Evolutionary conservation across 1,284 basidiomycete species (phyloP).

Genomic region (Porogramme epimiltina): DNA sequence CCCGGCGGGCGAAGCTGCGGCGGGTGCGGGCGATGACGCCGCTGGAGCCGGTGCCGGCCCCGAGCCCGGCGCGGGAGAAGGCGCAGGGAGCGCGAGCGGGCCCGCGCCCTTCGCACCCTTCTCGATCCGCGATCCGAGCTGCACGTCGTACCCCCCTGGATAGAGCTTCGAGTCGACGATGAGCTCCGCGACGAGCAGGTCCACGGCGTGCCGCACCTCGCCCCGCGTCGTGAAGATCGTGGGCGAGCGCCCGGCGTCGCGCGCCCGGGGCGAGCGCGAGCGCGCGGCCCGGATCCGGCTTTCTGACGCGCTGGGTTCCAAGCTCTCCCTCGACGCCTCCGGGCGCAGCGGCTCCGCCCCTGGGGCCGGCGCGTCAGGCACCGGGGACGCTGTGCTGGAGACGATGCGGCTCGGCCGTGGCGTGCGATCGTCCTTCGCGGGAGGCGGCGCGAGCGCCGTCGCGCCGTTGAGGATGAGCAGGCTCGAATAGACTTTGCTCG

Average conservation of each 20-base stretch:
- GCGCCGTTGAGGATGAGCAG: conserved; percentile 44
- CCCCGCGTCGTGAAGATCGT: conserved; percentile 64
- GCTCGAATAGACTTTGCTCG: conserved; percentile 50
- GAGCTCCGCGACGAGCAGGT: conserved; percentile 71
- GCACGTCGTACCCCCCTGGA: conserved; percentile 67
- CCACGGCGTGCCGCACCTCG: conserved; percentile 54
- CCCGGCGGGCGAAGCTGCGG: no score
- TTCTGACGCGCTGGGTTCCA: conserved; percentile 12
- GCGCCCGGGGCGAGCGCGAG: conserved; percentile 31
- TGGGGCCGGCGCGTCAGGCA: background rate
- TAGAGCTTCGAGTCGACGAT: conserved; percentile 79
- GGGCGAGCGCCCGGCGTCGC: conserved; percentile 35
- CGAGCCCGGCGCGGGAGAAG: no score
- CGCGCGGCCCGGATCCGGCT: conserved; percentile 17
- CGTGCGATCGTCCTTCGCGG: conserved; percentile 21
- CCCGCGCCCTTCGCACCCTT: conserved; percentile 29
- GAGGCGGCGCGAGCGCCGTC: conserved; percentile 6
- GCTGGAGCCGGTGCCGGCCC: no score
- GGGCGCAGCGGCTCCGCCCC: no score
- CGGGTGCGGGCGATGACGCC: conserved; percentile 2
- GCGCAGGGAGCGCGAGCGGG: conserved; percentile 18
- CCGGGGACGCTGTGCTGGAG: conserved; percentile 2
- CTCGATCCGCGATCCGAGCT: conserved; percentile 47
- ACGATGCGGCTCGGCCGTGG: conserved; percentile 20
- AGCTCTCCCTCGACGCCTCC: conserved; percentile 2